Evolutionary conservation across 169 alveolate genomes (phyloP).

Genomic region (Eimeria acervulina): DNA sequence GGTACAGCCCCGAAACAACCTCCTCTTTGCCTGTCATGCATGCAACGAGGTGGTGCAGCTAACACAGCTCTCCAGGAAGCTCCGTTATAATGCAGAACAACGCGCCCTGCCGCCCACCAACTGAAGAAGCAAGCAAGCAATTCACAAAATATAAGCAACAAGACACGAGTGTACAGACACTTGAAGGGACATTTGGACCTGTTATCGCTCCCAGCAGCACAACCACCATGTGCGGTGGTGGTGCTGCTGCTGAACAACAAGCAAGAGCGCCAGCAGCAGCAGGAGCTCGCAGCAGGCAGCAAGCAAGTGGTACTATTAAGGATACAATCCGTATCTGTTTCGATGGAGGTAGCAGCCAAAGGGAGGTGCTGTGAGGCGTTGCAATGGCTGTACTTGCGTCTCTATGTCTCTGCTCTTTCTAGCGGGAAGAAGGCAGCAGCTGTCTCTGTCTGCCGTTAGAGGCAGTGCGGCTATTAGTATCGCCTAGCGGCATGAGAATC

Average conservation of each 20-base stretch:
- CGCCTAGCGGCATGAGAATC: too few relatives aligned
- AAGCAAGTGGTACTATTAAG: not conserved
- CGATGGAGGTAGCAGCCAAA: not conserved
- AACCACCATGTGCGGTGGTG: too few relatives aligned
- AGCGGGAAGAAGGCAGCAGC: not conserved
- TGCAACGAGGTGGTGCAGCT: slow-evolving; percentile 84
- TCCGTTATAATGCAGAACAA: slow-evolving; percentile 64
- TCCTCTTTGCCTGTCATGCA: slow-evolving; percentile 83
- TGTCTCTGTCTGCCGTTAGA: not conserved
- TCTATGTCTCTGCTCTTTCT: not conserved
- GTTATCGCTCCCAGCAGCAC: not conserved
- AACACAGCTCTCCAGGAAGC: slow-evolving; percentile 81
- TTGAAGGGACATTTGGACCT: not conserved
- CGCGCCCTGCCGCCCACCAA: not conserved
- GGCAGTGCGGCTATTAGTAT: not conserved
- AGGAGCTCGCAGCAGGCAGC: not conserved
- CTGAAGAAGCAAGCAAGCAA: not conserved
- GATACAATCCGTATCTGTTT: not conserved
- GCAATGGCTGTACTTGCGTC: not conserved
- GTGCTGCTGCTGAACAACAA: too few relatives aligned
- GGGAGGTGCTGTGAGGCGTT: not conserved
- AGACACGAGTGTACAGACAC: not conserved
- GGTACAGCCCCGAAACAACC: slow-evolving; percentile 87
- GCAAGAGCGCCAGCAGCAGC: too few relatives aligned
- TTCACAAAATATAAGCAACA: not conserved